Conservation (phyloP, 2,329 filamentous ascomycete genomes). For the Botrytis galanthina region DNA sequence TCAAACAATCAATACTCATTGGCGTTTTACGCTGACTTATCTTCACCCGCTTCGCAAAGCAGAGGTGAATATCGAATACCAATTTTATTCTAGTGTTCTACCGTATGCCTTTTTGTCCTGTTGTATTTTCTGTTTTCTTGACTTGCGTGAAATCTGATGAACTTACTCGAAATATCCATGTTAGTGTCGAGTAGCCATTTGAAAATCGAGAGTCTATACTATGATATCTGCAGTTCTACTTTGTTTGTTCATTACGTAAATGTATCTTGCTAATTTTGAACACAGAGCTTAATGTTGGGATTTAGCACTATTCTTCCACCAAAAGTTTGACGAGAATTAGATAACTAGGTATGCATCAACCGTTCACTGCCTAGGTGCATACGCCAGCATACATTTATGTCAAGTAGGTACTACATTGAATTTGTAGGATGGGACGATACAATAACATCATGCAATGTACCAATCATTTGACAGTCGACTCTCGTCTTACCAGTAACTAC, state of each 20-base stretch:
- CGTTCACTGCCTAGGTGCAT: not conserved
- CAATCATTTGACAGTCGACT: not conserved
- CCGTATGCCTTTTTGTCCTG: not conserved
- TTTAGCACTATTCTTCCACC: not conserved
- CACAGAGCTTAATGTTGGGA: not conserved
- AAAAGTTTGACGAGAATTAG: not conserved
- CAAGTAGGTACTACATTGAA: not conserved
- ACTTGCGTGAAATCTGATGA: not conserved
- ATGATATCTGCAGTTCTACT: not conserved
- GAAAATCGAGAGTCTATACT: not conserved
- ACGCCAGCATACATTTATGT: not conserved
- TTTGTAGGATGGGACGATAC: not conserved
- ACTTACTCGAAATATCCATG: not conserved
- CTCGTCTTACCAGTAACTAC: not conserved
- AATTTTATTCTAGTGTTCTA: constrained; percentile 2
- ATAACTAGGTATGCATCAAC: not conserved
- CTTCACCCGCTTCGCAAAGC: not conserved
- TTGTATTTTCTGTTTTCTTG: not conserved
- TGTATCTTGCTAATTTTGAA: not conserved
- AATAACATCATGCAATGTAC: not conserved
- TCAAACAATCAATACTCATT: constrained; percentile 12
- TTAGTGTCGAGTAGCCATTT: not conserved
- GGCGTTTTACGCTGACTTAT: constrained; percentile 15
- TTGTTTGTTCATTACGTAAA: not conserved
- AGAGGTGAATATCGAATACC: constrained; percentile 11